Base-by-base conservation (phyloP, 176 grass and related monocot species). In the Neostapfia colusana region DNA sequence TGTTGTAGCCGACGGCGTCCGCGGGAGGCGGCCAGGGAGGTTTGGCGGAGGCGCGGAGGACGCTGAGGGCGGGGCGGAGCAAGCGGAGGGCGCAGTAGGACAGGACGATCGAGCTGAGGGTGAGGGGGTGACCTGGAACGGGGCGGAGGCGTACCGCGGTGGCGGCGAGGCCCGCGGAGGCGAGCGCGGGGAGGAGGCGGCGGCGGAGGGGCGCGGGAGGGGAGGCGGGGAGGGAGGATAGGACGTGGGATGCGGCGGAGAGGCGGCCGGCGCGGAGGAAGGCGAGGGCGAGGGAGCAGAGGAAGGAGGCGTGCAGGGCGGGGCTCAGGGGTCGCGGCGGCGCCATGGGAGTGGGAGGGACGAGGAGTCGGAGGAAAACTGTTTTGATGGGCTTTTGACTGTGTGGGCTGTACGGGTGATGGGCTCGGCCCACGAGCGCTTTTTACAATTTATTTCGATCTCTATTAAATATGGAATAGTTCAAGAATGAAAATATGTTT, bases 1-100 rank as follows among this genome's bases (percentile, higher is more conserved):
- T 70, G 68, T 92, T 93, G 70, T 97, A 97, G 86, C 79, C 86
- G 6, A 90, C 81, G 11, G 83, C 67, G 65, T 89, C 90, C 4
- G 31, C 57, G 8, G 49, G 20, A 21, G 12, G 10, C 48, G 62
- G 60, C 38, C 59, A 31, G 4, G 58, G 40, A 1, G 60, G 18
- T 10, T 16, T n/a, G 27, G 20, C 13, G 12, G 72, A 81, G 38
- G 70, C 37, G 46, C 77, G 81, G 77, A 84, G 81, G 35, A 85
- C 72, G 59, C 20, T 2, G 2, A 81, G 66, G 7, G 72, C 50
- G 49, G 78, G 82, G 0, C 11, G 28, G 46, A 60, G 82, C 46
- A 69, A 40, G 72, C 50, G 81, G 64, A 84, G 77, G 82, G 0
- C 46, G 78, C 87, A 72, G 49, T 80, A 76, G 60, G 72, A 66